Conservation (phyloP, 169 alveolate genomes). For the Plasmodium ovale region DNA sequence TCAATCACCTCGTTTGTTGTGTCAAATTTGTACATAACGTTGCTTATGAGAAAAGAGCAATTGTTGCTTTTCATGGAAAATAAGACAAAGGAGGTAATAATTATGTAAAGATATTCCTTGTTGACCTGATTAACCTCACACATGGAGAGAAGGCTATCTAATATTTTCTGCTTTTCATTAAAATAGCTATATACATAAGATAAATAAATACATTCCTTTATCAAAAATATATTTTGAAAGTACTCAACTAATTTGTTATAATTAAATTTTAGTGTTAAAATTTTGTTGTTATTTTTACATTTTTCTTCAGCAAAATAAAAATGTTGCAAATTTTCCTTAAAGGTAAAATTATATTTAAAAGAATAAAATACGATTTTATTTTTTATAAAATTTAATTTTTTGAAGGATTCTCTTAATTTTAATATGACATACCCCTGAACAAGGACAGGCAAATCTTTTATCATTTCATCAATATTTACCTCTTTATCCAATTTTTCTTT, state of each 20-base stretch:
- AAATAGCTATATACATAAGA: conserved; percentile 53
- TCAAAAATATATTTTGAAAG: conserved; percentile 50
- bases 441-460: conserved; percentile 48
- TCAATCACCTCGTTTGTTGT: conserved; percentile 18
- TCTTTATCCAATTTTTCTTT: conserved; percentile 39
- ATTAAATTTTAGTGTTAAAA: conserved; percentile 33
- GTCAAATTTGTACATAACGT: conserved; percentile 26
- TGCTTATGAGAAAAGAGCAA: conserved; percentile 43
- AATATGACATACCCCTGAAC: conserved; percentile 67
- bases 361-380: conserved; percentile 53
- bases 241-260: conserved; percentile 27
- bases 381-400: conserved; percentile 65
- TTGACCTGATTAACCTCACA: conserved; percentile 42
- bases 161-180: conserved; percentile 24
- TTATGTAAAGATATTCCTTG: conserved; percentile 49
- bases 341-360: conserved; percentile 24
- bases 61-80: conserved; percentile 62
- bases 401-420: conserved; percentile 38
- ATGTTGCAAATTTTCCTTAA: conserved; percentile 46
- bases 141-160: conserved; percentile 59
- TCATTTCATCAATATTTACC: conserved; percentile 56
- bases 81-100: conserved; percentile 40
- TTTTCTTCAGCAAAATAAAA: conserved; percentile 49
- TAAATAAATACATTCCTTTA: conserved; percentile 56
- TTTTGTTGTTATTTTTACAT: conserved; percentile 8